Conservation (phyloP, 2,329 filamentous ascomycete species). For the Emydomyces testavorans region DNA sequence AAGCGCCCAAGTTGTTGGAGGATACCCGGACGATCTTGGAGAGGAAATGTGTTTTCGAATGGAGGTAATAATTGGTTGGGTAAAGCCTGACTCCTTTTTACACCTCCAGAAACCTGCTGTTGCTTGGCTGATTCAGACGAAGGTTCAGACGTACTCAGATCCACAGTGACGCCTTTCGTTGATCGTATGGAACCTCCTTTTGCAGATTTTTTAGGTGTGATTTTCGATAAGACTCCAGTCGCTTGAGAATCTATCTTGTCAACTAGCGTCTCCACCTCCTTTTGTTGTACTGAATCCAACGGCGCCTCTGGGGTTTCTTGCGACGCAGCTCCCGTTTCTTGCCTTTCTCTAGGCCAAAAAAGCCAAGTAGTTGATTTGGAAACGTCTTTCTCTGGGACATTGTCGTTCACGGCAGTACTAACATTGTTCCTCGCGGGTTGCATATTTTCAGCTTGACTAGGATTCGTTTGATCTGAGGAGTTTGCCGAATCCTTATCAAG, state of each 20-base stretch:
- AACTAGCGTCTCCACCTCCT: not conserved
- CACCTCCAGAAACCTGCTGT: slow-evolving; percentile 1
- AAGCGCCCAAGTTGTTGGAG: slow-evolving; percentile 44
- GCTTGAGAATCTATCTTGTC: not conserved
- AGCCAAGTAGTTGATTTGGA: slow-evolving; percentile 31
- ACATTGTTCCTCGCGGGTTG: not conserved
- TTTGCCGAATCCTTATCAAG: not conserved
- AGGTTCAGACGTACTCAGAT: not conserved
- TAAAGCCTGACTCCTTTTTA: slow-evolving; percentile 22
- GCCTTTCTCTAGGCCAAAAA: slow-evolving; percentile 32
- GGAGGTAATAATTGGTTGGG: slow-evolving; percentile 40
- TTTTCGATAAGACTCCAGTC: slow-evolving; percentile 12
- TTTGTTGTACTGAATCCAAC: not conserved
- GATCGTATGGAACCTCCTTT: not conserved
- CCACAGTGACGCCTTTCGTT: not conserved
- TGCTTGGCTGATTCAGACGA: slow-evolving; percentile 12
- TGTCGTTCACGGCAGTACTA: not conserved
- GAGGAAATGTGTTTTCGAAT: slow-evolving; percentile 38
- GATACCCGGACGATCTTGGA: slow-evolving; percentile 48
- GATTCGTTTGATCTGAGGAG: not conserved
- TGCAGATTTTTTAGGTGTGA: slow-evolving; percentile 21
- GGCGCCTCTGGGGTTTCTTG: not conserved
- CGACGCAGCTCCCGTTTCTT: slow-evolving; percentile 20
- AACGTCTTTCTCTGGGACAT: slow-evolving; percentile 12
- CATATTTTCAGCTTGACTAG: not conserved